phyloP scores from a whole-genome alignment of 1,284 basidiomycete genomes.

The Heliocybe sulcata region DNA sequence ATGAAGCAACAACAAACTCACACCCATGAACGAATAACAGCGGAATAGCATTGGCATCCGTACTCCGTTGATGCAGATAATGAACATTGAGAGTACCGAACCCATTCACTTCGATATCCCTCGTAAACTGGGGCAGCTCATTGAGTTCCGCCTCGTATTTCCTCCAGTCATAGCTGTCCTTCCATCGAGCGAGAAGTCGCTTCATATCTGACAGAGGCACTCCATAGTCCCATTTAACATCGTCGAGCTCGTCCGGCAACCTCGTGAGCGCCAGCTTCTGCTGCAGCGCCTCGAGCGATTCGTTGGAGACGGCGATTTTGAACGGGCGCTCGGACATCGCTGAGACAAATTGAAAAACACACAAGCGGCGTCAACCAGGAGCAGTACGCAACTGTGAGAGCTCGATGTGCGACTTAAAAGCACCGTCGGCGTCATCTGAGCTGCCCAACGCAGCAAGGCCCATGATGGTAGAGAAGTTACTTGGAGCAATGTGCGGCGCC shows the following conservation, averaged over 20 bases:
- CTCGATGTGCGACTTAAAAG: not conserved
- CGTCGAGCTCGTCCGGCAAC: not conserved
- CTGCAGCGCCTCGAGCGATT: too few relatives aligned
- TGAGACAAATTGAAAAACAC: not conserved
- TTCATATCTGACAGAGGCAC: slow-evolving; percentile 7
- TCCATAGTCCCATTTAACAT: not conserved
- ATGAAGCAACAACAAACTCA: not conserved
- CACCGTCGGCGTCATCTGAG: not conserved
- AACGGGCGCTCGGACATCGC: too few relatives aligned
- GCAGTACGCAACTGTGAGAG: too few relatives aligned
- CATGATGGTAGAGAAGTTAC: not conserved
- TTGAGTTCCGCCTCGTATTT: slow-evolving; percentile 12
- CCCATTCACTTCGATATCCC: slow-evolving; percentile 11
- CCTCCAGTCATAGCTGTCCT: slow-evolving; percentile 14
- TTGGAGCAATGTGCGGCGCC: not conserved
- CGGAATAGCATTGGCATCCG: slow-evolving; percentile 12
- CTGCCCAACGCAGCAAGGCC: not conserved
- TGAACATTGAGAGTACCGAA: slow-evolving; percentile 13
- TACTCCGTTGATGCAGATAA: slow-evolving; percentile 15
- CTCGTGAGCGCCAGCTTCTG: too few relatives aligned
- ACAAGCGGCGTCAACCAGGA: too few relatives aligned
- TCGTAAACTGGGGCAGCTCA: slow-evolving; percentile 14
- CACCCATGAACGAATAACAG: slow-evolving; percentile 18
- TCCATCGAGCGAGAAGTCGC: slow-evolving; percentile 11
- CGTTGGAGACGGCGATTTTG: too few relatives aligned